Percentiles rank a stretch among this genome's conserved stretches.
These are phyloP conservation scores for Paraconiothyrium sp. DNA, from an alignment of 2,329 filamentous ascomycete species.

Conservation along the genomic window DNA sequence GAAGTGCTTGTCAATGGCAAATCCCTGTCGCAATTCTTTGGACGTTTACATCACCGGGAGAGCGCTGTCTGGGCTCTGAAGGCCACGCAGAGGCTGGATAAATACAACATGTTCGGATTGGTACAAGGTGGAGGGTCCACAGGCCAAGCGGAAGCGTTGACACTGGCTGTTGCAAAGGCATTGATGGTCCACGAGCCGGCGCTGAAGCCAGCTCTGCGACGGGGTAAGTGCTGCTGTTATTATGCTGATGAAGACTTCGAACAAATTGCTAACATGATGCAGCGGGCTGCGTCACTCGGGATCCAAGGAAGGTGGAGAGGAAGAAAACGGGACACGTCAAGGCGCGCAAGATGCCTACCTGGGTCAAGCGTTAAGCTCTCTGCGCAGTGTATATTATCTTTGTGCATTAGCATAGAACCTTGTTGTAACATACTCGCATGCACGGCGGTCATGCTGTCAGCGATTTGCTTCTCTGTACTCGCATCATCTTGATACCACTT, in stretches of 20 bases:
- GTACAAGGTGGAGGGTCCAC: constrained; percentile 89
- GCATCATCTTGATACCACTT: neutral
- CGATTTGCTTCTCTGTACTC: neutral
- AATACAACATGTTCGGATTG: constrained; percentile 94
- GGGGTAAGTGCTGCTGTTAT: constrained; percentile 71
- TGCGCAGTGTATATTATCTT: constrained; percentile 10
- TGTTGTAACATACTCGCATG: constrained; percentile 13
- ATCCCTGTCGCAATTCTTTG: constrained; percentile 82
- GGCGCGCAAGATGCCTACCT: constrained; percentile 96
- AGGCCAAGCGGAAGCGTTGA: constrained; percentile 94
- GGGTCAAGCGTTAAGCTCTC: constrained; percentile 80
- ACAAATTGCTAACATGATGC: constrained; percentile 55
- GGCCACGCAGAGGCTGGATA: constrained; percentile 82
- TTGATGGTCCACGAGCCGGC: constrained; percentile 90
- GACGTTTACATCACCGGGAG: constrained; percentile 90
- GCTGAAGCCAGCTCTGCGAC: constrained; percentile 84
- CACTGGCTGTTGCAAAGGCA: constrained; percentile 87
- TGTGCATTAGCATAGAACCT: constrained; percentile 10
- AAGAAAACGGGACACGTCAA: constrained; percentile 98
- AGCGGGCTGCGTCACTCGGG: constrained; percentile 94
- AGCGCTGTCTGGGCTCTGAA: constrained; percentile 93
- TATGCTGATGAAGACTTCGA: neutral
- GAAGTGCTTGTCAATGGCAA: constrained; percentile 92
- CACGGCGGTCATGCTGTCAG: neutral
- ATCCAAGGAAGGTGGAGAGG: constrained; percentile 91